Evolutionary conservation across 306 rosid genomes (phyloP), one percentile per base, ranked within the genome.

Genomic region (Malus asiatica): DNA sequence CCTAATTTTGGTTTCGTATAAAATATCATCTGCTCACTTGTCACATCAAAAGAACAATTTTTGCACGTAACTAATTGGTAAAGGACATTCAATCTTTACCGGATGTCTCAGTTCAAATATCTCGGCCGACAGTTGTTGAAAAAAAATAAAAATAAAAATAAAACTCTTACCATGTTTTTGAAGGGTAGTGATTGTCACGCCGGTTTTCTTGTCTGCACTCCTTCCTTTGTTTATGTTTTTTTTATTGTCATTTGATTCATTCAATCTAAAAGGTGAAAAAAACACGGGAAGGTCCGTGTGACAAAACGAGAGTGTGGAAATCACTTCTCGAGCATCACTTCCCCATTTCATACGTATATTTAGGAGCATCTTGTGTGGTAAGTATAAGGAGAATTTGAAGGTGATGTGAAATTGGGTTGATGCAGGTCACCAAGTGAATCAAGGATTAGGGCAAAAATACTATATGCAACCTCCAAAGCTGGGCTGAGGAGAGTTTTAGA

Each of bases 401-500:
- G 68, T 57, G 68, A 73, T 40, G 27, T 51, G 27, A 11, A 59
- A 23, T 71, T 59, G 38, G 32, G 20, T 68, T 30, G 68, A 29
- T 61, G 45, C 77, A 95, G 99, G 99, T 87, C 99, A 3, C 99
- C 99, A 14, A 87, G 98, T 29, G 97, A 87, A 52, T 96, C 97
- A 70, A 90, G 99, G 78, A 96, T 96, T 27, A 96, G 99, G 79
- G 99, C 92, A 33, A 96, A 96, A 87, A 90, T 96, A 16, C 85
- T 96, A 23, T 96, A 96, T 80, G 99, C 99, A 77, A 96, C 99
- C 20, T 96, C 99, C 0, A 96, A 96, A 80, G 98, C 68, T 81
- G 99, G 99, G 78, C 68, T 96, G 83, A 92, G 99, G 84, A 88
- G 96, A 83, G 99, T 90, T 8, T 69, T 96, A 18, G 99, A 96